Percentiles rank a stretch among this genome's conserved stretches.
These are phyloP conservation scores for Hygrocybe coccinea DNA, from an alignment of 768 basidiomycete genomes.

Conservation along the genomic window DNA sequence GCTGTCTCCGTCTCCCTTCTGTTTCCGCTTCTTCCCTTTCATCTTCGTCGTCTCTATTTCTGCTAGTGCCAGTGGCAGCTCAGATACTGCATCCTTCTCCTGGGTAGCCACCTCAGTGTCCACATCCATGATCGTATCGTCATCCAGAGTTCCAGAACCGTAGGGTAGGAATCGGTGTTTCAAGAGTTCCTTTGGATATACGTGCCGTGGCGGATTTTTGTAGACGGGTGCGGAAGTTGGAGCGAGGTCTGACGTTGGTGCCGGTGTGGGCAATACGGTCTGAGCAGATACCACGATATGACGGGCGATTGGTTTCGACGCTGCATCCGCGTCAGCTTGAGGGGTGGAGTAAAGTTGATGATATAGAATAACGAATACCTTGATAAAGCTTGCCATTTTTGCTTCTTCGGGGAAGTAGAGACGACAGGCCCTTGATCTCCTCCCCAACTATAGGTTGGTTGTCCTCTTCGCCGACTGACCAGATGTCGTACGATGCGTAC, in stretches of 20 bases:
- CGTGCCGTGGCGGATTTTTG: constrained; percentile 52
- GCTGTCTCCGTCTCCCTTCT: constrained; percentile 37
- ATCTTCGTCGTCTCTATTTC: constrained; percentile 27
- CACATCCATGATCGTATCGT: constrained; percentile 23
- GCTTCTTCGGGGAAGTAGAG: constrained; percentile 58
- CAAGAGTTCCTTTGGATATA: constrained; percentile 55
- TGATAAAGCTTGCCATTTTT: constrained; percentile 56
- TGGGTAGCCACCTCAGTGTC: constrained; percentile 9
- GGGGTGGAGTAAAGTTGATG: background rate
- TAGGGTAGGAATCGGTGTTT: constrained; percentile 62
- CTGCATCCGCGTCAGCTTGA: constrained; percentile 28
- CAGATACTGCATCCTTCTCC: background rate
- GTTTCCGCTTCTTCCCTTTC: constrained; percentile 51
- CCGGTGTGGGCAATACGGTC: constrained; percentile 34
- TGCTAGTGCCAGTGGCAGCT: constrained; percentile 12
- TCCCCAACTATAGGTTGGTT: constrained; percentile 47
- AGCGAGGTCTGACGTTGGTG: constrained; percentile 19
- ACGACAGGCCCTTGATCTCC: constrained; percentile 56
- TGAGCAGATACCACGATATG: constrained; percentile 57
- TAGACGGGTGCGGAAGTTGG: constrained; percentile 24
- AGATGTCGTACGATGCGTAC: constrained; percentile 55
- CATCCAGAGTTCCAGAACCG: constrained; percentile 40
- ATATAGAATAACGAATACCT: constrained; percentile 33
- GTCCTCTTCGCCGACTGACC: constrained; percentile 50
- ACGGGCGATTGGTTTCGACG: constrained; percentile 53